A percentile compares a stretch with the other conserved stretches of the same genome.
These are phyloP conservation scores for Paramecium sonneborni DNA, from an alignment of 73 alveolate species.

Conservation along the genomic window DNA sequence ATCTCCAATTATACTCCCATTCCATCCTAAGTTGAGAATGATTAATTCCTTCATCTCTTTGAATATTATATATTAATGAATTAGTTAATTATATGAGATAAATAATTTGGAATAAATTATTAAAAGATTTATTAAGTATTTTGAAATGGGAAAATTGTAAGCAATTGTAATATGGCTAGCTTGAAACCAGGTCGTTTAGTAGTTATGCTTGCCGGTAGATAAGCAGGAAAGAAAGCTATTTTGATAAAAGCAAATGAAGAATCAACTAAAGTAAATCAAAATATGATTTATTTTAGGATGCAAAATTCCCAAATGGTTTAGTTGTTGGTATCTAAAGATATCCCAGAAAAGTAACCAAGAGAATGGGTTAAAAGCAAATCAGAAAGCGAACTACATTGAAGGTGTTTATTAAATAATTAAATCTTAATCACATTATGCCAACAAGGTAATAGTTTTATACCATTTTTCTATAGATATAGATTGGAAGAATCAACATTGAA, in stretches of 20 bases:
- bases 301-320: conserved; percentile 86
- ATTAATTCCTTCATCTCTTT: not conserved
- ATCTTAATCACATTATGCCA: conserved; percentile 90
- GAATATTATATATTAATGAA: not conserved
- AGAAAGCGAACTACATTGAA: conserved; percentile 84
- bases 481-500: conserved; percentile 54
- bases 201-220: conserved; percentile 87
- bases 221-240: conserved; percentile 94
- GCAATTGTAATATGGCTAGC: conserved; percentile 19
- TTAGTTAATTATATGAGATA: not conserved
- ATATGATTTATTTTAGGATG: conserved; percentile 68
- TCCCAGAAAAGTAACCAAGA: conserved; percentile 84
- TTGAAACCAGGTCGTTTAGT: conserved; percentile 90
- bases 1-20: not conserved
- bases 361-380: conserved; percentile 87
- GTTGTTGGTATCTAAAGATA: conserved; percentile 87
- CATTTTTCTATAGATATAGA: not conserved
- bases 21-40: not conserved
- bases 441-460: conserved; percentile 72
- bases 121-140: conserved; percentile 38
- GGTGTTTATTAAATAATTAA: conserved; percentile 86
- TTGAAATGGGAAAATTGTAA: conserved; percentile 68
- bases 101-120: conserved; percentile 32
- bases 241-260: conserved; percentile 83
- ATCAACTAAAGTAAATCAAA: conserved; percentile 77